Percentiles rank a stretch among this genome's conserved stretches.
These are phyloP conservation scores for Hemileccinum impolitum DNA, from an alignment of 768 basidiomycete species.

Conservation along the genomic window DNA sequence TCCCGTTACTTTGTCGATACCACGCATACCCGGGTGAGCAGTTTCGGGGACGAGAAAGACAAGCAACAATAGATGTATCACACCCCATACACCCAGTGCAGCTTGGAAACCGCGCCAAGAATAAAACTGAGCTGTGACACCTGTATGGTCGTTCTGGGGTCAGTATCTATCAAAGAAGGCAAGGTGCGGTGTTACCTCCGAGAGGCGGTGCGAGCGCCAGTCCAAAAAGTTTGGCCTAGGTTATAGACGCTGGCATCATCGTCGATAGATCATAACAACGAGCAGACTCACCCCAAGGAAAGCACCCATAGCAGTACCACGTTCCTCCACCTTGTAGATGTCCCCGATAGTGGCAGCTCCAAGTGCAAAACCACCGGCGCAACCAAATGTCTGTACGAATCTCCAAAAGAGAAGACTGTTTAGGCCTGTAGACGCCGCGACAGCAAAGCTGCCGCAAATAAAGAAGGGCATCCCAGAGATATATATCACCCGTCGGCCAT, in stretches of 20 bases:
- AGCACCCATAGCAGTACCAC: slow-evolving; percentile 56
- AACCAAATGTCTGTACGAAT: slow-evolving; percentile 65
- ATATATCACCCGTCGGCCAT: slow-evolving; percentile 64
- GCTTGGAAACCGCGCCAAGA: slow-evolving; percentile 66
- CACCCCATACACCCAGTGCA: slow-evolving; percentile 38
- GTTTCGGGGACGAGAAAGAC: slow-evolving; percentile 60
- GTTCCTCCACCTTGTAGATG: slow-evolving; percentile 62
- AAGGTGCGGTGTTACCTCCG: slow-evolving; percentile 39
- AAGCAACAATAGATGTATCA: slow-evolving; percentile 40
- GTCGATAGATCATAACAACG: background rate
- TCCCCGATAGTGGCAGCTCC: slow-evolving; percentile 63
- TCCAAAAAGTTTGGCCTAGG: slow-evolving; percentile 49
- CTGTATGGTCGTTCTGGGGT: slow-evolving; percentile 23
- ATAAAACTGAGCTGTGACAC: slow-evolving; percentile 50
- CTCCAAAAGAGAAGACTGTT: slow-evolving; percentile 55
- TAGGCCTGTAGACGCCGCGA: slow-evolving; percentile 44
- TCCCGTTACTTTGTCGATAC: slow-evolving; percentile 44
- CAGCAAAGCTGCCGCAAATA: slow-evolving; percentile 56
- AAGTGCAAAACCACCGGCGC: slow-evolving; percentile 50
- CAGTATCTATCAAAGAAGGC: background rate
- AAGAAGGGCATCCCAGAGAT: slow-evolving; percentile 57
- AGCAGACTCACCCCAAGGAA: slow-evolving; percentile 47
- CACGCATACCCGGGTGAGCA: slow-evolving; percentile 54
- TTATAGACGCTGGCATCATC: background rate
- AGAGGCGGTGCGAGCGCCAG: slow-evolving; percentile 58